Evolutionary conservation across 768 basidiomycete genomes (phyloP), one percentile per base, ranked within the genome.

Genomic region (Sporobolomyces pararoseus): DNA sequence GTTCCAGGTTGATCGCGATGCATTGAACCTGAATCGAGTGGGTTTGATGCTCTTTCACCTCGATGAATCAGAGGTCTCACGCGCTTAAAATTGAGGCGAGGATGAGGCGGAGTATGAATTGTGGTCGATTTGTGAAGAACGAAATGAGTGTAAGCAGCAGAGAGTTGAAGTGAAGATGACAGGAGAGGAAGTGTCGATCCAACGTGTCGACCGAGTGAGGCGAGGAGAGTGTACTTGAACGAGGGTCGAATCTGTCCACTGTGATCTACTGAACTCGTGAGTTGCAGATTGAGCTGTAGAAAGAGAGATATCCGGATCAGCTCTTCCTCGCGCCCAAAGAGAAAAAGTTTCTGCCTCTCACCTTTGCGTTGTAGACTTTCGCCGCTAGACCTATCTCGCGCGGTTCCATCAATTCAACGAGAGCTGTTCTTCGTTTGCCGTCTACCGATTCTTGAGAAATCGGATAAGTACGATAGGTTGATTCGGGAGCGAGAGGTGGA

Each of bases 221-320:
- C 58, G 42, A 59, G n/a, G 14, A 59, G 42, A 4, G 58, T 46
- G 29, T 59, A 59, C 16, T 32, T 44, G 42, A 59, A 59, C 10
- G 37, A 37, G 7, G 55, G 53, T 29, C 13, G 29, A 21, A 53
- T 7, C 7, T 29, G n/a, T n/a, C n/a, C n/a, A n/a, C n/a, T n/a
- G n/a, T n/a, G n/a, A n/a, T n/a, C n/a, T n/a, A n/a, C n/a, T n/a
- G n/a, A n/a, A n/a, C 39, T 42, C 39, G 10, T 9, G 53, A 32
- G 23, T 7, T 35, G 31, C 6, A 25, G 53, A 55, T 12, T 35
- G 32, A 55, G 53, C 53, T 55, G 31, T 23, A 34, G 4, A 34
- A 34, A 55, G 32, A 34, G 53, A 55, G 29, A 55, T 29, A 42
- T 42, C 17, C 39, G 9, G 39, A n/a, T n/a, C n/a, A n/a, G n/a